These are phyloP conservation scores for Neurospora sublineolata DNA, from an alignment of 495 filamentous ascomycete genomes.

Conservation along the genomic window DNA sequence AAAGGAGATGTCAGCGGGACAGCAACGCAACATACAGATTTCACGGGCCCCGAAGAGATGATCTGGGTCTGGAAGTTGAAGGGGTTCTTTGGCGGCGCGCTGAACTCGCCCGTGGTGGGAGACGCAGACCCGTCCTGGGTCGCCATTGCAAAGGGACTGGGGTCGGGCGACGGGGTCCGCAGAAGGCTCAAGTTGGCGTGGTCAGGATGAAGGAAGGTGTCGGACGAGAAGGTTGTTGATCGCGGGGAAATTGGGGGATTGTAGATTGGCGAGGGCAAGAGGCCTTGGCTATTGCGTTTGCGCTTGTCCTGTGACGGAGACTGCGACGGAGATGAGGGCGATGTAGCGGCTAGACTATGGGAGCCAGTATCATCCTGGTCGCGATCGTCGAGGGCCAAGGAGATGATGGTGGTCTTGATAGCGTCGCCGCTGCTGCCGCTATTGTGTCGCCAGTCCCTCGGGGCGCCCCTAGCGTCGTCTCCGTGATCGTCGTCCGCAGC, in stretches of 20 bases:
- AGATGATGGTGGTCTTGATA: conserved; percentile 1
- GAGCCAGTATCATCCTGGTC: conserved; percentile 6
- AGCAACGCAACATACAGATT: conserved; percentile 50
- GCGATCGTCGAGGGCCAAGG: conserved; percentile 8
- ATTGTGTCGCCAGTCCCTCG: neutral
- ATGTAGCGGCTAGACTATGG: neutral
- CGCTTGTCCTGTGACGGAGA: neutral
- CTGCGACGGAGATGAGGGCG: neutral
- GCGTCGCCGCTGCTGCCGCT: neutral
- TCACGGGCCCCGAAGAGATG: conserved; percentile 65
- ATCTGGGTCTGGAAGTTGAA: conserved; percentile 92
- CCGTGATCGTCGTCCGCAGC: conserved; percentile 7
- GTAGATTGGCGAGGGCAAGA: neutral
- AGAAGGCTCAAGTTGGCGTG: conserved; percentile 7
- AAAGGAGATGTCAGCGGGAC: neutral
- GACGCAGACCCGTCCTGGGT: conserved; percentile 15
- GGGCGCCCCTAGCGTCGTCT: neutral
- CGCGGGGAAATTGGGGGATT: neutral
- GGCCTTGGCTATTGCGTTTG: neutral
- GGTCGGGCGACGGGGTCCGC: conserved; percentile 14
- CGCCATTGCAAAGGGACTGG: conserved; percentile 20
- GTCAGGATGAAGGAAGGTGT: conserved; percentile 10
- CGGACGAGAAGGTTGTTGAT: conserved; percentile 6
- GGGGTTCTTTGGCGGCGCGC: conserved; percentile 39
- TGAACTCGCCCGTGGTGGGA: conserved; percentile 16